These are phyloP conservation scores for Pseudogymnoascus sp. DNA, from an alignment of 2,329 filamentous ascomycete genomes.

Conservation along the genomic window DNA sequence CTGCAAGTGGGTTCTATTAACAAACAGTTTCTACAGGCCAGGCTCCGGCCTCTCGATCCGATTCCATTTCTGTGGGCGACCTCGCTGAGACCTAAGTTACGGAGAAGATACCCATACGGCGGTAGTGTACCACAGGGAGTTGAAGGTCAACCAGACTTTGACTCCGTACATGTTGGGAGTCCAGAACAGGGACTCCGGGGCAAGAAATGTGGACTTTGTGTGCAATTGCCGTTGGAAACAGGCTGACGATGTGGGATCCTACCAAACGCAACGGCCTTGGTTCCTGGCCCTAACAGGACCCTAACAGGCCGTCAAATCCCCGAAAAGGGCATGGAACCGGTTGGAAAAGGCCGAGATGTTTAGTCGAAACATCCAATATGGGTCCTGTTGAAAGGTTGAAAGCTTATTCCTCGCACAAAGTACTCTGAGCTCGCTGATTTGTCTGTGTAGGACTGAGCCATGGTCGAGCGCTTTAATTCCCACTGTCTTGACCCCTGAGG, in stretches of 20 bases:
- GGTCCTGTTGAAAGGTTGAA: conserved; percentile 1
- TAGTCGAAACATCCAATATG: background rate
- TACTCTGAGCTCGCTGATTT: background rate
- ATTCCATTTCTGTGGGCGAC: background rate
- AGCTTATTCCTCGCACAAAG: conserved; percentile 1
- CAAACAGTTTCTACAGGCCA: background rate
- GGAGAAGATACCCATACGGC: background rate
- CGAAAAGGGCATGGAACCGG: background rate
- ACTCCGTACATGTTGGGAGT: background rate
- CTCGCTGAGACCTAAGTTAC: background rate
- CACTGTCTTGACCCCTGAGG: background rate
- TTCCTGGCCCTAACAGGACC: conserved; percentile 5
- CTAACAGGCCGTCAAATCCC: background rate
- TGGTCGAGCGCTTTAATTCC: conserved; percentile 4
- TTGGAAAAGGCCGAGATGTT: background rate
- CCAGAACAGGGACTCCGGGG: background rate
- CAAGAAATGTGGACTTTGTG: conserved; percentile 4
- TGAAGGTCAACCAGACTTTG: background rate
- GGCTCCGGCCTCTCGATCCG: background rate
- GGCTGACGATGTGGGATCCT: background rate
- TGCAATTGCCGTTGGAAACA: background rate
- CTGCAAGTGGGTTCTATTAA: background rate
- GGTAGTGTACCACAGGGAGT: background rate
- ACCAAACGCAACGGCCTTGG: background rate
- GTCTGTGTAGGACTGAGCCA: conserved; percentile 1